These are phyloP conservation scores for Neonectria punicea DNA, from an alignment of 2,329 filamentous ascomycete genomes.

Conservation along the genomic window DNA sequence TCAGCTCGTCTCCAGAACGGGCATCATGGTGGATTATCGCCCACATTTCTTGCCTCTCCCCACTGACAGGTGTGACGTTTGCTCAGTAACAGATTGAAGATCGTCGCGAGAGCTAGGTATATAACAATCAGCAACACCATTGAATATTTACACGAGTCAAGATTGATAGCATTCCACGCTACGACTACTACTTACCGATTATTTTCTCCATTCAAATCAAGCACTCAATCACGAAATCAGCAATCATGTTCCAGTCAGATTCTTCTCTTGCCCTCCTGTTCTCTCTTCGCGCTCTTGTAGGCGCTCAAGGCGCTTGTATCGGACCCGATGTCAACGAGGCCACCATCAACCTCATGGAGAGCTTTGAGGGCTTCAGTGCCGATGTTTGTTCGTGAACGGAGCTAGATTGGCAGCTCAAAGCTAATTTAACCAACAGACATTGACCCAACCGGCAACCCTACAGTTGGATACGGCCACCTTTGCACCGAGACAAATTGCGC, in stretches of 20 bases:
- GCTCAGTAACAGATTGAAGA: not conserved
- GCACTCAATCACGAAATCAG: not conserved
- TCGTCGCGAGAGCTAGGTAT: not conserved
- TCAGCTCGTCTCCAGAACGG: slow-evolving; percentile 20
- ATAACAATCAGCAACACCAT: not conserved
- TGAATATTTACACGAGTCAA: not conserved
- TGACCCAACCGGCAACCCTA: slow-evolving; percentile 59
- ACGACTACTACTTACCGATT: not conserved
- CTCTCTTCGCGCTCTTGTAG: slow-evolving; percentile 11
- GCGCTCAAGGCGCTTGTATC: slow-evolving; percentile 26
- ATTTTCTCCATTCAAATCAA: not conserved
- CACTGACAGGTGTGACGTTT: not conserved
- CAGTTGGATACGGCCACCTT: slow-evolving; percentile 62
- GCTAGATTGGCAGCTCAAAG: not conserved
- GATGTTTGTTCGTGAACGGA: slow-evolving; percentile 22
- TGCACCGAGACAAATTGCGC: slow-evolving; percentile 54
- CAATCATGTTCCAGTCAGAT: slow-evolving; percentile 19
- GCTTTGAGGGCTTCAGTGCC: slow-evolving; percentile 28
- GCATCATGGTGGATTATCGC: not conserved
- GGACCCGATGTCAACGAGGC: slow-evolving; percentile 29
- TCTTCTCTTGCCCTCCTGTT: slow-evolving; percentile 6
- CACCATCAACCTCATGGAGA: slow-evolving; percentile 24
- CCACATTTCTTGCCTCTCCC: not conserved
- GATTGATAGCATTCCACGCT: not conserved
- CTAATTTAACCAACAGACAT: slow-evolving; percentile 24